A percentile compares a stretch with the other conserved stretches of the same genome.
These are phyloP conservation scores for Pythium plurisporium DNA, from an alignment of 352 stramenopile species.

Conservation along the genomic window DNA sequence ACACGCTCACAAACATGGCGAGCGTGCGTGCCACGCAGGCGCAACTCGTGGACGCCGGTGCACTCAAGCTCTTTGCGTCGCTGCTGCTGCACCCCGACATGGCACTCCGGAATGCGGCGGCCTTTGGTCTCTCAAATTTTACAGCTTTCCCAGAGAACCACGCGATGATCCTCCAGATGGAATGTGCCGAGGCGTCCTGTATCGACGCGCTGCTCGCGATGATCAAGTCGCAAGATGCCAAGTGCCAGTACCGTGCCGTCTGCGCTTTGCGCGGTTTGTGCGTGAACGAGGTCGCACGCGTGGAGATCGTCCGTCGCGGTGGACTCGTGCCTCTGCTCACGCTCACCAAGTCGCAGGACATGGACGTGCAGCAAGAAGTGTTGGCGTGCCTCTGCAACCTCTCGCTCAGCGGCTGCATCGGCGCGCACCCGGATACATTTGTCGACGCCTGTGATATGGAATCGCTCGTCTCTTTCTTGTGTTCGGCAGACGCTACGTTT, in stretches of 20 bases:
- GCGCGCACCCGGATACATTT: constrained; percentile 85
- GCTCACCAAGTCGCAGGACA: constrained; percentile 90
- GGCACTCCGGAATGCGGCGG: constrained; percentile 83
- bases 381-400: constrained; percentile 96
- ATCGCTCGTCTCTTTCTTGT: constrained; percentile 93
- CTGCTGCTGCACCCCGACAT: constrained; percentile 80
- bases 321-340: constrained; percentile 85
- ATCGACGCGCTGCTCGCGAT: constrained; percentile 60
- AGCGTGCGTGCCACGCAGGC: constrained; percentile 80
- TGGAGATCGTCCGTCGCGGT: constrained; percentile 86
- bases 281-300: constrained; percentile 79
- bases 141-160: constrained; percentile 92
- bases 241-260: constrained; percentile 89
- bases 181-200: constrained; percentile 16
- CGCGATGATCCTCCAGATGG: constrained; percentile 60
- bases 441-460: constrained; percentile 88
- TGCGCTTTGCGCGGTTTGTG: constrained; percentile 91
- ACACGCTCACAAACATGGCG: constrained; percentile 92
- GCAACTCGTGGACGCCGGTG: constrained; percentile 68
- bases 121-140: constrained; percentile 93
- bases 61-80: constrained; percentile 64
- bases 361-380: constrained; percentile 95
- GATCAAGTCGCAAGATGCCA: constrained; percentile 52
- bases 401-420: constrained; percentile 93
- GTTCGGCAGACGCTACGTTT: constrained; percentile 93